Evolutionary conservation across 176 grass and related monocot species (phyloP).

Genomic region (Guadua angustifolia): DNA sequence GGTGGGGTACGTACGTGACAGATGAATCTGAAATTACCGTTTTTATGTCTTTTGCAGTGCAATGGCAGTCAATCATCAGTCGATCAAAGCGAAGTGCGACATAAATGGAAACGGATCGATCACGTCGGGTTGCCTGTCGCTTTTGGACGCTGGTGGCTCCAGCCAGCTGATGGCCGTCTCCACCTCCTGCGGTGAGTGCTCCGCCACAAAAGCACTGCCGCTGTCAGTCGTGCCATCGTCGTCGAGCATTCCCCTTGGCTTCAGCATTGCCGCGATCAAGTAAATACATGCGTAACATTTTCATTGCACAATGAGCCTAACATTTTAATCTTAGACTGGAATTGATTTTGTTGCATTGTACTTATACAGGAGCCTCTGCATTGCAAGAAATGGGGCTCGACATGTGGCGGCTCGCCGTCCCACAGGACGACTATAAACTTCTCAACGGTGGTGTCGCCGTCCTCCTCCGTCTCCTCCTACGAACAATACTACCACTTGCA

Average conservation of each 20-base stretch:
- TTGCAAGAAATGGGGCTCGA: constrained; percentile 53
- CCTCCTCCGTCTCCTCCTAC: constrained; percentile 44
- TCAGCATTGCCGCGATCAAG: constrained; percentile 56
- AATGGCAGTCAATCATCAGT: constrained; percentile 20
- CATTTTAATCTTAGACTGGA: background rate
- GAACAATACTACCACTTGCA: constrained; percentile 21
- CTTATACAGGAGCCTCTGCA: constrained; percentile 42
- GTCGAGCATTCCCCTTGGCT: constrained; percentile 70
- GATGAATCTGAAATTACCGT: constrained; percentile 29
- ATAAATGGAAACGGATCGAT: constrained; percentile 9
- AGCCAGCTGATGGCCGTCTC: constrained; percentile 7
- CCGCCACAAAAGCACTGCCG: background rate
- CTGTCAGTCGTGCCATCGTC: constrained; percentile 14
- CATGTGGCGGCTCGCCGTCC: constrained; percentile 24
- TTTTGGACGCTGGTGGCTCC: constrained; percentile 42
- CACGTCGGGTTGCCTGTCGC: constrained; percentile 38
- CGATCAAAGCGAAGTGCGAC: constrained; percentile 16
- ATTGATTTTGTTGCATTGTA: background rate
- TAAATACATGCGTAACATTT: background rate
- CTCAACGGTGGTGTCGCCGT: constrained; percentile 45
- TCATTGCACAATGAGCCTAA: background rate
- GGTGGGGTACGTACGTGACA: constrained; percentile 12
- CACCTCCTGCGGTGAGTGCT: constrained; percentile 26
- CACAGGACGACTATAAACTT: constrained; percentile 37
- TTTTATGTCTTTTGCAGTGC: constrained; percentile 36